A percentile compares a stretch with the other conserved stretches of the same genome.
Evolutionary conservation across 257 asterid genomes (phyloP).

Genomic region (Nicotiana paniculata): DNA sequence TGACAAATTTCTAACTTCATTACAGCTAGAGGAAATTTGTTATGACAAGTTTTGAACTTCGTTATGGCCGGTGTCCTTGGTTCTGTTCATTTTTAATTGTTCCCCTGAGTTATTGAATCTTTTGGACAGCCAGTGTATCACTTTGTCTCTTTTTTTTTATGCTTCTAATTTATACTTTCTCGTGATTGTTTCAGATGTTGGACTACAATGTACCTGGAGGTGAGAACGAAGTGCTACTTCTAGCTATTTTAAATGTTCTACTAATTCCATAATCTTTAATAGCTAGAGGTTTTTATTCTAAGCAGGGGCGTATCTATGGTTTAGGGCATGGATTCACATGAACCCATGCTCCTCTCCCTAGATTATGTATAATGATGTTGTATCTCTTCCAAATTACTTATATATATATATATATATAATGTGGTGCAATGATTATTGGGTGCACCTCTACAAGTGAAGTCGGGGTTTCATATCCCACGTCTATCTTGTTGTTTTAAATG

Average conservation of each 20-base stretch:
- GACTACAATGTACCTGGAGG: conserved; percentile 98
- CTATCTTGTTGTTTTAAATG: no score
- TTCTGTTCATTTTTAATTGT: not conserved
- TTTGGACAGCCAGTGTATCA: not conserved
- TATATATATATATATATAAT: no score
- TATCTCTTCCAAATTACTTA: no score
- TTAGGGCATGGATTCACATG: no score
- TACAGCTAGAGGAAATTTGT: not conserved
- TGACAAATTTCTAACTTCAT: not conserved
- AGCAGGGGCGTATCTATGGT: no score
- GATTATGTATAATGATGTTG: no score
- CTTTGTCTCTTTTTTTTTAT: not conserved
- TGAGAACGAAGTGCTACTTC: conserved; percentile 19
- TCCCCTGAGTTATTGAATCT: not conserved
- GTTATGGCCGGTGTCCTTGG: not conserved
- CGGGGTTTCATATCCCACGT: no score
- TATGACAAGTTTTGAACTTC: not conserved
- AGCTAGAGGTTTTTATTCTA: conserved; percentile 1
- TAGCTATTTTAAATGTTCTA: not conserved
- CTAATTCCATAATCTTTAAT: not conserved
- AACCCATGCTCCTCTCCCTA: no score
- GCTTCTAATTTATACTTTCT: conserved; percentile 7
- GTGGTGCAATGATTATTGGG: no score
- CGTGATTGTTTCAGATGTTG: conserved; percentile 55
- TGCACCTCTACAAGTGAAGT: no score